A percentile compares a stretch with the other conserved stretches of the same genome.
These are phyloP conservation scores for Royoungia palumana DNA, from an alignment of 768 basidiomycete genomes.

Conservation along the genomic window DNA sequence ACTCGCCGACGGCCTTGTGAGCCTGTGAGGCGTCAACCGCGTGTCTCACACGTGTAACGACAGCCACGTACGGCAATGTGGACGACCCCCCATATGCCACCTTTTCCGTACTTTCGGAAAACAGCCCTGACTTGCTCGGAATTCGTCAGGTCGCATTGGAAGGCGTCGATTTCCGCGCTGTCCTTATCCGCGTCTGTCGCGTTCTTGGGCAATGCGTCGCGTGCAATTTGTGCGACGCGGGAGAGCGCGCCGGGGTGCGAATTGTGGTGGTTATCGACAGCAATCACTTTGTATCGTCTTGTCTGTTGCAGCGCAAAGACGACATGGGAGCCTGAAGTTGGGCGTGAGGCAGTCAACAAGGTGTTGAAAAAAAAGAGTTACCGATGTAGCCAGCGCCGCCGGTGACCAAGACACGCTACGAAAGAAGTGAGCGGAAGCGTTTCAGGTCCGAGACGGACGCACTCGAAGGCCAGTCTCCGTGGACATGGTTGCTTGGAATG, in stretches of 20 bases:
- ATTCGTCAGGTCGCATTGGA: slow-evolving; percentile 72
- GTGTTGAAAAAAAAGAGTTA: slow-evolving; percentile 24
- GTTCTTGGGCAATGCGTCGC: slow-evolving; percentile 61
- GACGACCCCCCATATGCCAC: slow-evolving; percentile 94
- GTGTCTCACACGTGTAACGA: not conserved
- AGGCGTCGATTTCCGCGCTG: slow-evolving; percentile 67
- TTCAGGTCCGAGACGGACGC: slow-evolving; percentile 24
- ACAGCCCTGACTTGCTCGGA: slow-evolving; percentile 68
- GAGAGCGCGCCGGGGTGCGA: slow-evolving; percentile 72
- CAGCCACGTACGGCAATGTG: slow-evolving; percentile 79
- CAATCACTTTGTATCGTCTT: slow-evolving; percentile 86
- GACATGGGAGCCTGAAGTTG: slow-evolving; percentile 79
- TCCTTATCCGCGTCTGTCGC: slow-evolving; percentile 66
- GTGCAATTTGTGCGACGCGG: slow-evolving; percentile 78
- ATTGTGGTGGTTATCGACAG: slow-evolving; percentile 95
- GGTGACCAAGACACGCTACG: slow-evolving; percentile 62
- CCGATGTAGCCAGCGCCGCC: slow-evolving; percentile 92
- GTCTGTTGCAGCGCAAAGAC: slow-evolving; percentile 83
- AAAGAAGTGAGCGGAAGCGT: slow-evolving; percentile 9
- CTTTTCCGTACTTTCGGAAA: slow-evolving; percentile 81
- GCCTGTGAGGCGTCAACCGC: slow-evolving; percentile 49
- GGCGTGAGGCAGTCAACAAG: slow-evolving; percentile 1
- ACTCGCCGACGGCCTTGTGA: slow-evolving; percentile 97
- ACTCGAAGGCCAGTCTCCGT: slow-evolving; percentile 43
- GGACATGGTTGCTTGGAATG: slow-evolving; percentile 21